Percentiles rank a stretch among this genome's conserved stretches.
These are phyloP conservation scores for Saturnispora silvae DNA, from an alignment of 805 yeast species.

Conservation along the genomic window DNA sequence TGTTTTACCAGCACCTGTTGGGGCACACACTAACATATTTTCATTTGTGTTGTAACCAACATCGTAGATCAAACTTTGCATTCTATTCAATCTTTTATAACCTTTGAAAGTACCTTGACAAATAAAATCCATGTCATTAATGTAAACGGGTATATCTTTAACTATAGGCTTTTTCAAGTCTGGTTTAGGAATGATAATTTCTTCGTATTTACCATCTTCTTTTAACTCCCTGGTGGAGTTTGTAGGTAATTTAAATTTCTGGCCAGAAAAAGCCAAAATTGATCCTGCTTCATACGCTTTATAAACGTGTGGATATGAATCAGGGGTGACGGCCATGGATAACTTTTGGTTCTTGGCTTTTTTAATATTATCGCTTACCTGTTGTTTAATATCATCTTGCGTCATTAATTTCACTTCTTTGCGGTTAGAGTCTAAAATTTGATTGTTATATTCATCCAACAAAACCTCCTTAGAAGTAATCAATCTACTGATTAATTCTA, in stretches of 20 bases:
- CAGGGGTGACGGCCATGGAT: conserved; percentile 34
- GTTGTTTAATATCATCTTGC: conserved; percentile 43
- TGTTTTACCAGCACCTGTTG: conserved; percentile 97
- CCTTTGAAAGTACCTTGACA: conserved; percentile 80
- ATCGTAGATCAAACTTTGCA: conserved; percentile 86
- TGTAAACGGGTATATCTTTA: conserved; percentile 41
- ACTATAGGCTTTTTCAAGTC: conserved; percentile 33
- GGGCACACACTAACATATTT: conserved; percentile 93
- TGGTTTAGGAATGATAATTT: conserved; percentile 73
- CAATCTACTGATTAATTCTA: conserved; percentile 64
- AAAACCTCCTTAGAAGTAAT: conserved; percentile 34
- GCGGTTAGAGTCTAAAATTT: conserved; percentile 1
- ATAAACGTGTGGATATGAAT: conserved; percentile 79
- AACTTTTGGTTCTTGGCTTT: conserved; percentile 39
- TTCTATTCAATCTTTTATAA: conserved; percentile 67
- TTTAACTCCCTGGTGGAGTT: conserved; percentile 63
- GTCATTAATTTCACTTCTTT: conserved; percentile 31
- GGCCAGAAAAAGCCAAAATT: conserved; percentile 70
- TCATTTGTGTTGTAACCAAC: conserved; percentile 90
- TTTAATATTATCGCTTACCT: conserved; percentile 39
- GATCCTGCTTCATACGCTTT: conserved; percentile 58
- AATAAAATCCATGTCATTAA: conserved; percentile 58
- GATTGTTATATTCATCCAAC: conserved; percentile 15
- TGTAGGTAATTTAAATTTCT: conserved; percentile 64
- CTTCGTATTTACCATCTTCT: conserved; percentile 43